Evolutionary conservation across 176 grass and related monocot species (phyloP), one percentile per base, ranked within the genome.

Genomic region (Tillandsia leiboldiana): DNA sequence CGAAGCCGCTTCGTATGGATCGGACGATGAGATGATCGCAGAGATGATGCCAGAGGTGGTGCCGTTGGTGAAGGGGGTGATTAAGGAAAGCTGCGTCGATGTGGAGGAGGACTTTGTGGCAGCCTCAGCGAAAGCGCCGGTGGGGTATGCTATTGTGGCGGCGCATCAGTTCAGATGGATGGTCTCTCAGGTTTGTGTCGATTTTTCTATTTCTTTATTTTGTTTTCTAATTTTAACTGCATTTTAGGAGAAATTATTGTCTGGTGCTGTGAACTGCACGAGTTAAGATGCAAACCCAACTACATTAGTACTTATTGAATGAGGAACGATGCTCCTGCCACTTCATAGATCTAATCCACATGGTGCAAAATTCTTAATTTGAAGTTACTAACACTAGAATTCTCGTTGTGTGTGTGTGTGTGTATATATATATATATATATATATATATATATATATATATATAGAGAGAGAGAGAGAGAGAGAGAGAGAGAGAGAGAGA

Each of bases 121-220:
- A 12, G 67, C 65, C 47, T 73, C 83, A 28, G 59, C 18, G 12
- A 87, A 77, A 77, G 73, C 74, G n/a, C 87, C 89, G 27, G 91
- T 87, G 70, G 81, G 75, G 70, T 81, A 93, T 14, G 84, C 84
- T 12, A 68, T 87, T 1, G 76, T 93, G 0, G 82, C 89, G 1
- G 86, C 84, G 11, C 74, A 90, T 75, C 89, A 93, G 66, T 97
- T 97, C 63, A 77, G 87, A 63, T 90, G 94, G 94, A 72, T 97
- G 49, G 42, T 93, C 28, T 93, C 77, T 57, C 94, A 97, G 86
- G 94, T 93, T 74, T 28, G 75, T 67, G 57, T 51, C 23, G 52
- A 18, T 13, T 18, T 26, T 64, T 72, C 69, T 27, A 11, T 73
- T 20, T 51, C 33, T 58, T 70, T 3, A 50, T 14, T 63, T 0